Evolutionary conservation across 2,329 filamentous ascomycete genomes (phyloP).

Genomic region (Xylaria sp.): DNA sequence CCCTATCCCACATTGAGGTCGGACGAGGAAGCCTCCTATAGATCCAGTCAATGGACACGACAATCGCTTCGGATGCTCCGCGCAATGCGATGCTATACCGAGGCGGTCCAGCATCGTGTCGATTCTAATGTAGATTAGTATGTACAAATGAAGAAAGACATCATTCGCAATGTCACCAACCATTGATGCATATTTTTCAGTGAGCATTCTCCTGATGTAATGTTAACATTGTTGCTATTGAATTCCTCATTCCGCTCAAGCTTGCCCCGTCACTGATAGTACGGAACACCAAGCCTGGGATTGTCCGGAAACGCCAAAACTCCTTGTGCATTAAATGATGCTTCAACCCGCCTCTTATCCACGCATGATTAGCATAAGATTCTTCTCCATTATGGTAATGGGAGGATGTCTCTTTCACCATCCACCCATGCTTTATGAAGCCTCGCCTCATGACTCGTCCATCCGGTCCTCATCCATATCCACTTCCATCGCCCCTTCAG

Average conservation of each 20-base stretch:
- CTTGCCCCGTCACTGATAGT: background rate
- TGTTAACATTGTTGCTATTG: background rate
- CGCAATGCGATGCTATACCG: background rate
- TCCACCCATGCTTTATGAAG: background rate
- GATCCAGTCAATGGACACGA: background rate
- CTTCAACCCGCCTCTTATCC: background rate
- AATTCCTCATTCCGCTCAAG: background rate
- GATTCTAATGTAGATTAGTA: slow-evolving; percentile 12
- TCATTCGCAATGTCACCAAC: background rate
- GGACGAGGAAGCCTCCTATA: background rate
- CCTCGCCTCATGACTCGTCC: slow-evolving; percentile 28
- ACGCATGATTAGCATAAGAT: background rate
- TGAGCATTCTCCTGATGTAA: background rate
- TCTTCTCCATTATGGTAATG: background rate
- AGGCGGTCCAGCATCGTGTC: background rate
- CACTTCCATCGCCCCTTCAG: slow-evolving; percentile 7
- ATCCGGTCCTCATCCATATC: slow-evolving; percentile 22
- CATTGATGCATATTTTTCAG: background rate
- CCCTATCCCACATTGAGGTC: background rate
- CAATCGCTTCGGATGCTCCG: background rate
- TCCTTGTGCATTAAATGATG: background rate
- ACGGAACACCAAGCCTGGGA: background rate
- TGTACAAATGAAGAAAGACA: slow-evolving; percentile 8
- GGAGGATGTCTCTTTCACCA: background rate
- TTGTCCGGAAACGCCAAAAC: slow-evolving; percentile 12